Conservation (phyloP, 257 asterid species). For the Solanum sparsipilum region DNA sequence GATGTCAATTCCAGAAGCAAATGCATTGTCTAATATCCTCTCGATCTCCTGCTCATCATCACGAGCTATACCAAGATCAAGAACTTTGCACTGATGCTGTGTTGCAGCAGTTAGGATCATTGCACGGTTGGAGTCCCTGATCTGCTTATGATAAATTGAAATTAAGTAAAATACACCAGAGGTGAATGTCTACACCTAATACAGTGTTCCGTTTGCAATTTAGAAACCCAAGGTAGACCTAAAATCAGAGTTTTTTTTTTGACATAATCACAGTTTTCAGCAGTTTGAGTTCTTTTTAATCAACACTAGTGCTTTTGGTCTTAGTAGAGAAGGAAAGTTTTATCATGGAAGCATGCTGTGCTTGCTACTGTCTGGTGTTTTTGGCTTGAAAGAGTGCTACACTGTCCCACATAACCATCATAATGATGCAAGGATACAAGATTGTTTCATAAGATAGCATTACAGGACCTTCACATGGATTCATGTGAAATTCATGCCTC, state of each 20-base stretch:
- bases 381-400: neutral
- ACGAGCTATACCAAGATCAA: conserved; percentile 81
- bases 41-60: conserved; percentile 69
- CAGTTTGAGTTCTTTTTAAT: neutral
- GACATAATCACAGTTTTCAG: neutral
- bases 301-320: neutral
- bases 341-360: neutral
- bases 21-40: conserved; percentile 47
- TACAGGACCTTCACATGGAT: neutral
- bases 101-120: conserved; percentile 74
- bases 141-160: conserved; percentile 28
- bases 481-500: neutral
- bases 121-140: conserved; percentile 95
- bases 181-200: neutral
- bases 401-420: neutral
- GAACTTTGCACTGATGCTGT: conserved; percentile 67
- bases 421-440: neutral
- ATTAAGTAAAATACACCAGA: neutral
- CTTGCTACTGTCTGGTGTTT: neutral
- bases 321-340: neutral
- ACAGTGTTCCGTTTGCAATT: neutral
- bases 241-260: neutral
- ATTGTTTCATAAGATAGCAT: neutral
- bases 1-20: conserved; percentile 66
- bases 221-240: neutral